Conservation (phyloP, 495 filamentous ascomycete species). For the Pseudevernia furfuracea region DNA sequence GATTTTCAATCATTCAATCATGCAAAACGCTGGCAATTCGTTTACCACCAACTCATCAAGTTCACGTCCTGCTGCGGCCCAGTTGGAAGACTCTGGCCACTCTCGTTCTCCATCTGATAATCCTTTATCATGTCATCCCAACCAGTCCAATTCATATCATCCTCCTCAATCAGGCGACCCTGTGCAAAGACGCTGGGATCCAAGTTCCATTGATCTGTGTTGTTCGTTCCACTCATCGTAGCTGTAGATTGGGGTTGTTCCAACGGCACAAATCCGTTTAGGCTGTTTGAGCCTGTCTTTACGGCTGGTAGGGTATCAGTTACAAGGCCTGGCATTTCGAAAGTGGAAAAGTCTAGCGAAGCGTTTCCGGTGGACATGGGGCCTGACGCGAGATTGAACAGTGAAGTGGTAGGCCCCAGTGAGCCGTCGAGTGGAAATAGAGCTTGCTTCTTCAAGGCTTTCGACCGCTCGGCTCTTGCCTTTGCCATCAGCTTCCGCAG, state of each 20-base stretch:
- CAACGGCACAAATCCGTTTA: slow-evolving; percentile 4
- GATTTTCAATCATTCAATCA: background rate
- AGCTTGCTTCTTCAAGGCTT: slow-evolving; percentile 30
- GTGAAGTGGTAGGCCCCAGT: slow-evolving; percentile 17
- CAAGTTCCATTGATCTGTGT: slow-evolving; percentile 10
- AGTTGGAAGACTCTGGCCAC: slow-evolving; percentile 8
- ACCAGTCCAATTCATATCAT: slow-evolving; percentile 24
- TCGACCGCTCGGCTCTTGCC: slow-evolving; percentile 39
- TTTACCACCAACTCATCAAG: slow-evolving; percentile 23
- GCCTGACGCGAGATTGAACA: slow-evolving; percentile 13
- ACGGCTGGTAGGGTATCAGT: slow-evolving; percentile 3
- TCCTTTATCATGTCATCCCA: slow-evolving; percentile 31
- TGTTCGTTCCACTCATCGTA: background rate
- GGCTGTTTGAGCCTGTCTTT: slow-evolving; percentile 4
- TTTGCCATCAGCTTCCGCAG: slow-evolving; percentile 45
- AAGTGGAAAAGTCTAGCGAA: slow-evolving; percentile 10
- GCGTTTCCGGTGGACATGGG: slow-evolving; percentile 18
- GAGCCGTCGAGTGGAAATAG: slow-evolving; percentile 27
- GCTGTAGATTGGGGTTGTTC: background rate
- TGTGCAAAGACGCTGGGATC: slow-evolving; percentile 13
- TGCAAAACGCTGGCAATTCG: background rate
- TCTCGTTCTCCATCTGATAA: slow-evolving; percentile 19
- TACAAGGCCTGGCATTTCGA: slow-evolving; percentile 8
- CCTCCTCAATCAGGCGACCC: slow-evolving; percentile 17
- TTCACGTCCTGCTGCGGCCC: slow-evolving; percentile 15